Evolutionary conservation across 164 flowering plant species (phyloP).

Genomic region (Pachysandra terminalis): DNA sequence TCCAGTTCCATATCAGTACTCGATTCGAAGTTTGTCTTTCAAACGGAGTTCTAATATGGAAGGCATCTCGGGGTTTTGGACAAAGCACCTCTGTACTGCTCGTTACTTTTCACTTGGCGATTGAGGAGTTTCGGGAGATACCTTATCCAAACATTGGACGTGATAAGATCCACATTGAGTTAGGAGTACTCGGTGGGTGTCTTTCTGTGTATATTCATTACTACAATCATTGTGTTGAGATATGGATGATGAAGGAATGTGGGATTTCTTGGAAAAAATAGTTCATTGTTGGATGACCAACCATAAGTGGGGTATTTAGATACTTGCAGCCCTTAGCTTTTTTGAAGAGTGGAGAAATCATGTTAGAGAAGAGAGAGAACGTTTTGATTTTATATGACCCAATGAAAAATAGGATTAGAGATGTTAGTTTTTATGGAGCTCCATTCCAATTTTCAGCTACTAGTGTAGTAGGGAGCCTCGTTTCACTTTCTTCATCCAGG

Average conservation of each 20-base stretch:
- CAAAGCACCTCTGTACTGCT: background rate
- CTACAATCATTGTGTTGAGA: background rate
- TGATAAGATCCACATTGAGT: background rate
- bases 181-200: constrained; percentile 10
- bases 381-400: constrained; percentile 29
- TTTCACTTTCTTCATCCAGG: constrained; percentile 16
- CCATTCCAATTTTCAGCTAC: constrained; percentile 28
- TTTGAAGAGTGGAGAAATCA: constrained; percentile 7
- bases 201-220: background rate
- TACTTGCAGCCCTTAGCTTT: background rate
- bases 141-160: background rate
- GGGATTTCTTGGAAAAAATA: constrained; percentile 16
- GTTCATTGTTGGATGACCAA: background rate
- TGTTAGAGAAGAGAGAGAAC: constrained; percentile 9
- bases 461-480: constrained; percentile 27
- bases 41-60: background rate
- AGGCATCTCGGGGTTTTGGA: background rate
- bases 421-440: constrained; percentile 14
- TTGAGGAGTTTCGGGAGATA: constrained; percentile 13
- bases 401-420: constrained; percentile 16
- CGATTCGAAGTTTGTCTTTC: background rate
- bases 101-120: constrained; percentile 9
- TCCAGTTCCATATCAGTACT: background rate
- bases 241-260: constrained; percentile 19
- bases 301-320: background rate